Evolutionary conservation across 768 basidiomycete genomes (phyloP).

Genomic region (Tremella fuciformis): DNA sequence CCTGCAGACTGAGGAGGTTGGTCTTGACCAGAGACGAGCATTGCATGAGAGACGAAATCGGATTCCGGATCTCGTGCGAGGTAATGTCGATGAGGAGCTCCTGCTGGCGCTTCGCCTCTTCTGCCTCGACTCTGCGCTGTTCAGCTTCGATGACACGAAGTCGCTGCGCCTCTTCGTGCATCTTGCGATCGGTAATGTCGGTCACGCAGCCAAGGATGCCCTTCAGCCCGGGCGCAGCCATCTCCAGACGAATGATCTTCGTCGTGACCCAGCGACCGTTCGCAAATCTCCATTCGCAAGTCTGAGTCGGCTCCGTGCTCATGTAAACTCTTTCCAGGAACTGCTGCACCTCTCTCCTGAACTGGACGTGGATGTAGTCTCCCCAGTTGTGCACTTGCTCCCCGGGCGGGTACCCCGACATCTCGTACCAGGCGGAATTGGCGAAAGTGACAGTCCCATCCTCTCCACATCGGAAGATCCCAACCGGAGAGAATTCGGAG

Average conservation of each 20-base stretch:
- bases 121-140: constrained; percentile 44
- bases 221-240: constrained; percentile 21
- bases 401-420: constrained; percentile 28
- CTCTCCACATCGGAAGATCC: constrained; percentile 40
- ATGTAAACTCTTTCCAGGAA: background rate
- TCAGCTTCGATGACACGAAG: constrained; percentile 42
- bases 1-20: constrained; percentile 44
- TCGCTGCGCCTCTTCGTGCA: constrained; percentile 45
- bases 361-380: constrained; percentile 16
- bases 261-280: constrained; percentile 34
- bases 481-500: constrained; percentile 49
- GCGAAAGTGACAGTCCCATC: constrained; percentile 30
- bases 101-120: constrained; percentile 52
- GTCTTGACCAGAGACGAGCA: constrained; percentile 51
- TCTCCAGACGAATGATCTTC: constrained; percentile 27
- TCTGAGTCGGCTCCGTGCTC: background rate
- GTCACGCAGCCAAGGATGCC: constrained; percentile 35
- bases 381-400: constrained; percentile 22
- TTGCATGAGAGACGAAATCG: constrained; percentile 44
- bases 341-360: constrained; percentile 7
- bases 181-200: constrained; percentile 48
- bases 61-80: constrained; percentile 49
- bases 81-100: constrained; percentile 55
- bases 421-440: constrained; percentile 36
- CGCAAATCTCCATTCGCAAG: constrained; percentile 28